These are phyloP conservation scores for Larix sibirica DNA, from an alignment of 83 land plant species.

Conservation along the genomic window DNA sequence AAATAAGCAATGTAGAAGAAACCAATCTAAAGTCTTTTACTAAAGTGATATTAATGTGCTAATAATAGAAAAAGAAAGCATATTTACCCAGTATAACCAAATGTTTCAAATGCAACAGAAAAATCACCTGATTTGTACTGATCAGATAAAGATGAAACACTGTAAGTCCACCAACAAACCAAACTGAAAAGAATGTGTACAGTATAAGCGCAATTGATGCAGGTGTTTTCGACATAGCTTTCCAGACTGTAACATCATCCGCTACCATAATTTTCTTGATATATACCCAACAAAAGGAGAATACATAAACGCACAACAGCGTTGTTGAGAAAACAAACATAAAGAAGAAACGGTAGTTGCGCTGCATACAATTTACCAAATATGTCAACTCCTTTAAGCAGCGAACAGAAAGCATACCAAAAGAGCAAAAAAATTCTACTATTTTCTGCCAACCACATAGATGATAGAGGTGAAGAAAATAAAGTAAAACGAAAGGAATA, in stretches of 20 bases:
- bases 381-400: too few species aligned
- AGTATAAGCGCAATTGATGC: slow-evolving; percentile 81
- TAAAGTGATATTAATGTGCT: background rate
- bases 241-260: slow-evolving; percentile 68
- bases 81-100: background rate
- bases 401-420: too few species aligned
- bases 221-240: slow-evolving; percentile 84
- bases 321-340: slow-evolving; percentile 93
- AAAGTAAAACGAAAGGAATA: background rate
- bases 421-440: background rate
- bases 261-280: slow-evolving; percentile 69
- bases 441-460: background rate
- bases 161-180: slow-evolving; percentile 98
- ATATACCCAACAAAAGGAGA: slow-evolving; percentile 86
- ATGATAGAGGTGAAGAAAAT: background rate
- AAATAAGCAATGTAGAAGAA: background rate
- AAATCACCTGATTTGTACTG: slow-evolving; percentile 86
- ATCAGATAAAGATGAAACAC: slow-evolving; percentile 96
- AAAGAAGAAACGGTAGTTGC: slow-evolving; percentile 94
- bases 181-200: slow-evolving; percentile 86
- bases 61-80: background rate
- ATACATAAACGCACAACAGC: slow-evolving; percentile 86
- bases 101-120: too few species aligned
- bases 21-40: background rate
- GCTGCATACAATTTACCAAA: slow-evolving; percentile 49